Base-by-base conservation (phyloP, 2,329 filamentous ascomycete genomes). In the Lithohypha guttulata region DNA sequence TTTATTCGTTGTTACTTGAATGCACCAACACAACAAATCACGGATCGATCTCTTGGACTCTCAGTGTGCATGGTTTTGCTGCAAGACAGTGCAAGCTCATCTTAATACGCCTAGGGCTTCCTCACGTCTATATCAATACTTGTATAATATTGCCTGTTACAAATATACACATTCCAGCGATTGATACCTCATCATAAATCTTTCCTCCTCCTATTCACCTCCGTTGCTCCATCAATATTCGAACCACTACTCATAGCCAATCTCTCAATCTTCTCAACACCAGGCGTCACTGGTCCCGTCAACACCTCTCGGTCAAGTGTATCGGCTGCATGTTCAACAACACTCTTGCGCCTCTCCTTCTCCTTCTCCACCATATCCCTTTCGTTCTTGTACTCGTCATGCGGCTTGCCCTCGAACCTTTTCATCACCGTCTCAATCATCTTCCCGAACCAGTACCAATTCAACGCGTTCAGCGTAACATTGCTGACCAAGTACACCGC, bases 391-490 rank as follows among this genome's bases (percentile, higher is more conserved):
- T 58, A 56, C 13, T 50, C 49, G 32, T 50, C 43, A 3, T 46
- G 42, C 4, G 43, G 46, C 4, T 66, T 67, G 5, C 68, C 66
- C 13, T 71, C 66, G 55, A 80, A 80, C 32, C 76, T 64, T 55
- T 75, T 78, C 47, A 73, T 60, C 17, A 80, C 71, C 7, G 76
- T 74, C 51, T 73, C 69, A 33, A 80, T 72, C 76, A 80, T 80
- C 62, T 78, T 77, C 43, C 65, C 65, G 54, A 79, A 79, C 76
- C 76, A 80, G 59, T 70, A 78, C 55, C 73, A 71, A 52, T 80
- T 80, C 40, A 80, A 55, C 17, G 65, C 62, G 52, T 79, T 79
- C 37, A 80, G 64, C n/a, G 68, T 63, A 20, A 78, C 32, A 50
- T 79, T 80, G 14, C 68, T 68, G 6, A 61, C 60, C 15, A 79